Evolutionary conservation across 2,329 filamentous ascomycete genomes (phyloP), one percentile per base, ranked within the genome.

Genomic region (Exophiala sideris): DNA sequence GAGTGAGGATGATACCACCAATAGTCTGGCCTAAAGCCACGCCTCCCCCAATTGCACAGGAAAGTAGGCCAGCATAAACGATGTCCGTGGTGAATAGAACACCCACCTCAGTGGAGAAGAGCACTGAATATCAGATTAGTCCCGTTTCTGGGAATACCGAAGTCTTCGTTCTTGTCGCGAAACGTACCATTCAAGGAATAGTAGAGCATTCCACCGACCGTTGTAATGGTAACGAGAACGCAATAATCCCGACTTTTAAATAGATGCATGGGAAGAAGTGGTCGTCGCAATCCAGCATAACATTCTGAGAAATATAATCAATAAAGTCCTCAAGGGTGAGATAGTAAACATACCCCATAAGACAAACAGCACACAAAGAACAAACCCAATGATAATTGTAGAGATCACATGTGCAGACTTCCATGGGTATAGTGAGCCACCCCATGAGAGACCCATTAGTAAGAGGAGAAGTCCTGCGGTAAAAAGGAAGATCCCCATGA

Each of bases 401-500:
- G 45, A 57, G 39, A 70, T 59, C 0, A 72, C 70, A 49, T 70
- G 62, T 1, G 66, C 65, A 45, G 70, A 73, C 36, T 60, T 61
- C 75, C 74, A 77, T 11, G 73, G 65, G 61, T 77, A 71, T 3
- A 64, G 56, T 2, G 56, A 63, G 11, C 74, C 73, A 45, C 74
- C 71, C 67, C 66, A 69, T 38, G 69, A 72, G 3, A 77, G 65
- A 11, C 75, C 75, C 44, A 77, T 58, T 29, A 76, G 62, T 54
- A 75, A 72, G 12, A 73, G 59, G 3, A 75, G 63, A 11, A 71
- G 67, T 21, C 75, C 74, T 11, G 64, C 63, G 10, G 69, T 55
- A 57, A 70, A 75, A 1, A 78, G 65, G 33, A 74, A 63, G 40
- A 77, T 71, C 18, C 76, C 76, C 36, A 74, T 45, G 56, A 66